A percentile compares a stretch with the other conserved stretches of the same genome.
Evolutionary conservation across 768 basidiomycete species (phyloP).

Genomic region (Boletus sp.): DNA sequence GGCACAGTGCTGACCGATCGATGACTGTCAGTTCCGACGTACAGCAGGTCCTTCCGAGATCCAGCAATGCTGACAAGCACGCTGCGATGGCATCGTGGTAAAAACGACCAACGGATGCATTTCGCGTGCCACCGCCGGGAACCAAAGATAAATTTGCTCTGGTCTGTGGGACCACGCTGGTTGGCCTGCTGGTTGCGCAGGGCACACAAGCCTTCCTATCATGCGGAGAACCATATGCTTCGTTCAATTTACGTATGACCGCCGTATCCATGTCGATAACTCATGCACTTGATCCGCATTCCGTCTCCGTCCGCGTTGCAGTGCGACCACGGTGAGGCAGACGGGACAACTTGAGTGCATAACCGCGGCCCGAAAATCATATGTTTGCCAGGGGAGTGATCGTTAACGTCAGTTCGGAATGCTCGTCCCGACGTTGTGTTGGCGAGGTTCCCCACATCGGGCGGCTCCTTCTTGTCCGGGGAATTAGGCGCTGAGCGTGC

Average conservation of each 20-base stretch:
- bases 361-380: background rate
- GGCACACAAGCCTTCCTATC: background rate
- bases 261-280: slow-evolving; percentile 20
- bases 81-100: slow-evolving; percentile 14
- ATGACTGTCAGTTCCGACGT: slow-evolving; percentile 8
- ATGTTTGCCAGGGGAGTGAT: background rate
- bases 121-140: background rate
- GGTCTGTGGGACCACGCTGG: slow-evolving; percentile 1
- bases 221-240: background rate
- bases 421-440: slow-evolving; percentile 7
- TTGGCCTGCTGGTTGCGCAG: background rate
- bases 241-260: slow-evolving; percentile 4
- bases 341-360: background rate
- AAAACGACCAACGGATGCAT: background rate
- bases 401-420: slow-evolving; percentile 15
- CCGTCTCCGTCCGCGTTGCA: slow-evolving; percentile 17
- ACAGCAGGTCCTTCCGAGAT: slow-evolving; percentile 5
- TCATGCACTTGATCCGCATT: background rate
- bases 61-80: background rate
- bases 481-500: slow-evolving; percentile 15
- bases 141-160: background rate
- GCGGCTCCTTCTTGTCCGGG: slow-evolving; percentile 18
- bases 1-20: background rate
- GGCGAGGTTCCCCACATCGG: background rate
- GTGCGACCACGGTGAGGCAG: slow-evolving; percentile 14